phyloP scores from a whole-genome alignment of 1,284 basidiomycete species.

The Trichosporon coremiiforme region DNA sequence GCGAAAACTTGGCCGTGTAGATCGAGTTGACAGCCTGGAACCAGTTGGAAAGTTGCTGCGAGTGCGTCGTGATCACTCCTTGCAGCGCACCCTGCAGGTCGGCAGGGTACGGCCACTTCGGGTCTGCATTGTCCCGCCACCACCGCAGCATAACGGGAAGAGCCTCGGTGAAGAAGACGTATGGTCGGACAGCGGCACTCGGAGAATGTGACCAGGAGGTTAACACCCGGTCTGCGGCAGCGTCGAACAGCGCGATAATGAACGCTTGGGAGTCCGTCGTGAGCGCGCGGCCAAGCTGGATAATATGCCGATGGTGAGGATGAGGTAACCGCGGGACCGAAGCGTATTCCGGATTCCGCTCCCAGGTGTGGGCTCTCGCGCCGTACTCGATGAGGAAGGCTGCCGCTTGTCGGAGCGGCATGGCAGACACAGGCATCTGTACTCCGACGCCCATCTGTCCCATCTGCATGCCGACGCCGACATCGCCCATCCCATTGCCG shows the following conservation, averaged over 20 bases:
- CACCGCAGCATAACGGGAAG: constrained; percentile 42
- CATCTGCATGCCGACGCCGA: constrained; percentile 8
- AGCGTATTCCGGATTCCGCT: constrained; percentile 17
- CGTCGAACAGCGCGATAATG: constrained; percentile 28
- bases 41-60: constrained; percentile 19
- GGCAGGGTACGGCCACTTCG: constrained; percentile 42
- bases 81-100: constrained; percentile 27
- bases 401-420: constrained; percentile 32
- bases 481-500: constrained; percentile 10
- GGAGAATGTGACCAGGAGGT: constrained; percentile 3
- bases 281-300: constrained; percentile 27
- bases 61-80: constrained; percentile 23
- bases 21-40: constrained; percentile 23
- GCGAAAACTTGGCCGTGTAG: constrained; percentile 30
- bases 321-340: constrained; percentile 26
- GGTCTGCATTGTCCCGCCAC: constrained; percentile 43
- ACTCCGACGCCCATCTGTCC: constrained; percentile 1
- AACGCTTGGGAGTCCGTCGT: constrained; percentile 27
- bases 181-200: constrained; percentile 24
- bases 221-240: constrained; percentile 19
- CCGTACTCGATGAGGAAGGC: constrained; percentile 36
- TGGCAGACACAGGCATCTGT: constrained; percentile 16
- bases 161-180: constrained; percentile 39
- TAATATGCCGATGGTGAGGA: constrained; percentile 25
- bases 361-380: constrained; percentile 29